A percentile compares a stretch with the other conserved stretches of the same genome.
These are phyloP conservation scores for Fusarium dlaminii DNA, from an alignment of 2,329 filamentous ascomycete genomes.

Conservation along the genomic window DNA sequence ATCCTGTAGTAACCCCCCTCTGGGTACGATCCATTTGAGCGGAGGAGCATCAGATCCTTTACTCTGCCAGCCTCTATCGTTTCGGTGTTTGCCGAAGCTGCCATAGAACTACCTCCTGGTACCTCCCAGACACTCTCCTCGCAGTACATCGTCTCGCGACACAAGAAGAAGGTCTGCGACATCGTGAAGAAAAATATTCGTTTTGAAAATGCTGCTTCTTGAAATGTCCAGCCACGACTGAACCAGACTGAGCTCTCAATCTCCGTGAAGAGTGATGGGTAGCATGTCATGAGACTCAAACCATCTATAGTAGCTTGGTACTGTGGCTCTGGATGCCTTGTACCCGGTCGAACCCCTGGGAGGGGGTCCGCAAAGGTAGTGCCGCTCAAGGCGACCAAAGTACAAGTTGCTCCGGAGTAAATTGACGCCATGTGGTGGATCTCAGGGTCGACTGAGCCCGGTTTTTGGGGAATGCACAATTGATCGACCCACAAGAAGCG, in stretches of 20 bases:
- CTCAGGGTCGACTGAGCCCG: background rate
- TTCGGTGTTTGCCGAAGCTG: background rate
- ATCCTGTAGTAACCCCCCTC: background rate
- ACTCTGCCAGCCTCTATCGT: background rate
- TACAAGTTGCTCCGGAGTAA: background rate
- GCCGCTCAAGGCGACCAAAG: background rate
- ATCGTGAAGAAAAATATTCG: background rate
- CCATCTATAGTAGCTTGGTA: background rate
- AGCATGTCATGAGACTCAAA: background rate
- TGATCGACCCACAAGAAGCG: background rate
- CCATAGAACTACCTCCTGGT: background rate
- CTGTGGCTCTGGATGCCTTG: background rate
- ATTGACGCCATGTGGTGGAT: background rate
- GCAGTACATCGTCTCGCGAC: background rate
- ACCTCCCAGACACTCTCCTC: background rate
- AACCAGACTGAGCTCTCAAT: background rate
- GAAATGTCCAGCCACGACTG: background rate
- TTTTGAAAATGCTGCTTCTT: background rate
- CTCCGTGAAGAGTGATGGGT: background rate
- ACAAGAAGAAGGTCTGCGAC: background rate
- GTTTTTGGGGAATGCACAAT: background rate
- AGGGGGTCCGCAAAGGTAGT: background rate
- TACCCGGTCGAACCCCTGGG: fast-evolving
- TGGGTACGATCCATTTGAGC: background rate
- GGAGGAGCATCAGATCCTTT: background rate